phyloP scores from a whole-genome alignment of 768 basidiomycete species.

The Leccinum incarnatum region DNA sequence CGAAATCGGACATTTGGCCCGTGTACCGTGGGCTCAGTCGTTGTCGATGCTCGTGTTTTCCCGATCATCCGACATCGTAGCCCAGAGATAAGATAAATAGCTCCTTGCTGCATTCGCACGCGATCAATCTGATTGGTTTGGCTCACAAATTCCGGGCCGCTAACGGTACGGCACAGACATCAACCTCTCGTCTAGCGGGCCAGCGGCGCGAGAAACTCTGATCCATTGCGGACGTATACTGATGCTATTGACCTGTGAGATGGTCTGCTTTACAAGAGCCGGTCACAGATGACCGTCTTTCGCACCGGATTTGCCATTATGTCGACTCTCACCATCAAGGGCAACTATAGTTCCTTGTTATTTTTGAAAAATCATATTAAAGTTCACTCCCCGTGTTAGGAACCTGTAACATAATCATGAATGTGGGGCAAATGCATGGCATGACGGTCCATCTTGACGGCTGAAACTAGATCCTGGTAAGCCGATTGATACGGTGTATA shows the following conservation, averaged over 20 bases:
- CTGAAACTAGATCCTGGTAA: neutral
- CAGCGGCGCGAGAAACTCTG: neutral
- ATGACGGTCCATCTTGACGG: neutral
- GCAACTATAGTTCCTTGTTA: neutral
- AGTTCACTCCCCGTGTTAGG: neutral
- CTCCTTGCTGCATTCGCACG: neutral
- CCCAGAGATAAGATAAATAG: neutral
- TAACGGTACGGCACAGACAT: neutral
- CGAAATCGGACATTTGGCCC: neutral
- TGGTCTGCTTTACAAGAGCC: neutral
- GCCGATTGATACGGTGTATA: neutral
- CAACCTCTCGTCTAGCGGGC: neutral
- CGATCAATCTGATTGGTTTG: neutral
- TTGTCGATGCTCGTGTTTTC: neutral
- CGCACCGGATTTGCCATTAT: neutral
- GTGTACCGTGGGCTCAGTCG: neutral
- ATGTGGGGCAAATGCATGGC: neutral
- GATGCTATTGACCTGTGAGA: neutral
- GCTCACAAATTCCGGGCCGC: neutral
- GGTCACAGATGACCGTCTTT: neutral
- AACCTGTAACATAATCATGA: too few relatives aligned
- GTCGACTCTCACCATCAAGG: neutral
- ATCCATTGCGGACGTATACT: neutral
- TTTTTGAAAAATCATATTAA: neutral
- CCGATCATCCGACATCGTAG: slow-evolving; percentile 1